Conservation (phyloP, 1,284 basidiomycete genomes). For the Irpex lacteus region DNA sequence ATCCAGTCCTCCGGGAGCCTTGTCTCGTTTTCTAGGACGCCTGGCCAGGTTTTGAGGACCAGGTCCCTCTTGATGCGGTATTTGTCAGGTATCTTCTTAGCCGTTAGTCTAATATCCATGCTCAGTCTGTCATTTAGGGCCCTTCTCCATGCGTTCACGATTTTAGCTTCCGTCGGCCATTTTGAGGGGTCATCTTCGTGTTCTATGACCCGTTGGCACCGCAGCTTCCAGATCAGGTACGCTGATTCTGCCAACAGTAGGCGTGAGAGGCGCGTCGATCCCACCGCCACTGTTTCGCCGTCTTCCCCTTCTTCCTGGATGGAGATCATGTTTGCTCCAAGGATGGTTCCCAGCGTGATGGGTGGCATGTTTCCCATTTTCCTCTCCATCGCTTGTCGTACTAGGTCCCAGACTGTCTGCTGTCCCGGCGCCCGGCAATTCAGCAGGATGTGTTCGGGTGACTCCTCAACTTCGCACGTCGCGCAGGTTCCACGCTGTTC, state of each 20-base stretch:
- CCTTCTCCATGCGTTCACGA: background rate
- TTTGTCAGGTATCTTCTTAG: background rate
- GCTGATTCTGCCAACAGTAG: constrained; percentile 28
- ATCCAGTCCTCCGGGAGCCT: background rate
- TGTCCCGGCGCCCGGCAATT: constrained; percentile 24
- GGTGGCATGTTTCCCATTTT: constrained; percentile 1
- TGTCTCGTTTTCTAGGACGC: background rate
- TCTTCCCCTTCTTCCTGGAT: background rate
- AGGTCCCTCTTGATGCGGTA: background rate
- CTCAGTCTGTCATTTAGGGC: constrained; percentile 1
- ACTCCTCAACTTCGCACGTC: constrained; percentile 22
- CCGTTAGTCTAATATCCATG: background rate
- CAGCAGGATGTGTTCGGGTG: constrained; percentile 30
- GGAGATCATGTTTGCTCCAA: background rate
- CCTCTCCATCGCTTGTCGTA: constrained; percentile 10
- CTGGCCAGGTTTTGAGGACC: background rate
- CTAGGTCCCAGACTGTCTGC: constrained; percentile 24
- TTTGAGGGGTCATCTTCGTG: background rate
- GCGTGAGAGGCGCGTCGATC: constrained; percentile 21
- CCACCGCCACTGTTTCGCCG: too few species aligned
- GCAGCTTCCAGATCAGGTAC: constrained; percentile 27
- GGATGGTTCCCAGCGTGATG: constrained; percentile 5
- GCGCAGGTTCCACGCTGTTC: constrained; percentile 24
- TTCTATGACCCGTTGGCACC: constrained; percentile 20
- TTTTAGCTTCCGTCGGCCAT: background rate